Evolutionary conservation across 2,329 filamentous ascomycete genomes (phyloP).

Genomic region (Xylaria arbuscula): DNA sequence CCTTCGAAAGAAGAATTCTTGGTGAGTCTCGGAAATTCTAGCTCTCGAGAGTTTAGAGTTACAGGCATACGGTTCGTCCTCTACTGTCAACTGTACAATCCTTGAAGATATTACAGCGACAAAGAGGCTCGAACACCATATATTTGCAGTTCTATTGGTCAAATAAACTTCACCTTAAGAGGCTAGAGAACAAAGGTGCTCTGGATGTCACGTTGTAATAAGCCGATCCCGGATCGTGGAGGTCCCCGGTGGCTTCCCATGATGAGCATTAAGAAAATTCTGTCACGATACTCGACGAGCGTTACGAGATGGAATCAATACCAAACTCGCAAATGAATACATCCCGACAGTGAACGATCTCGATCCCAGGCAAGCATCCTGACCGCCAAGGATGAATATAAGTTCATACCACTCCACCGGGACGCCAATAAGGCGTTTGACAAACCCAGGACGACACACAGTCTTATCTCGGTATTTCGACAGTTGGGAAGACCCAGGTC

Average conservation of each 20-base stretch:
- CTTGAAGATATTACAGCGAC: neutral
- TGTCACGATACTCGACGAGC: neutral
- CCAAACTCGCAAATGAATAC: neutral
- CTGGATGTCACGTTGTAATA: too few relatives aligned
- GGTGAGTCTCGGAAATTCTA: too few relatives aligned
- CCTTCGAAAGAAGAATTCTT: too few relatives aligned
- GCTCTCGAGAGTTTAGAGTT: too few relatives aligned
- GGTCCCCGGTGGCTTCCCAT: too few relatives aligned
- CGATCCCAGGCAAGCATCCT: neutral
- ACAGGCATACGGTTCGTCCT: neutral
- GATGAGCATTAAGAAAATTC: too few relatives aligned
- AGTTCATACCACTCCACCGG: neutral
- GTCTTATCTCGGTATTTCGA: neutral
- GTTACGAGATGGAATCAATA: neutral
- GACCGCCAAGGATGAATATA: neutral
- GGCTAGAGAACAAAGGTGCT: too few relatives aligned
- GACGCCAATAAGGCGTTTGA: slow-evolving; percentile 2
- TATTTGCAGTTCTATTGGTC: too few relatives aligned
- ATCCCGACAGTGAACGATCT: neutral
- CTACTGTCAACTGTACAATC: neutral
- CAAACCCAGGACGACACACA: neutral
- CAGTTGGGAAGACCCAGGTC: neutral
- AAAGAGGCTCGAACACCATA: neutral
- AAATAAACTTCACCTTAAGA: too few relatives aligned
- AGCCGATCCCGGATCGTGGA: too few relatives aligned